Evolutionary conservation across 164 flowering plant genomes (phyloP).

Genomic region (Piper betle): DNA sequence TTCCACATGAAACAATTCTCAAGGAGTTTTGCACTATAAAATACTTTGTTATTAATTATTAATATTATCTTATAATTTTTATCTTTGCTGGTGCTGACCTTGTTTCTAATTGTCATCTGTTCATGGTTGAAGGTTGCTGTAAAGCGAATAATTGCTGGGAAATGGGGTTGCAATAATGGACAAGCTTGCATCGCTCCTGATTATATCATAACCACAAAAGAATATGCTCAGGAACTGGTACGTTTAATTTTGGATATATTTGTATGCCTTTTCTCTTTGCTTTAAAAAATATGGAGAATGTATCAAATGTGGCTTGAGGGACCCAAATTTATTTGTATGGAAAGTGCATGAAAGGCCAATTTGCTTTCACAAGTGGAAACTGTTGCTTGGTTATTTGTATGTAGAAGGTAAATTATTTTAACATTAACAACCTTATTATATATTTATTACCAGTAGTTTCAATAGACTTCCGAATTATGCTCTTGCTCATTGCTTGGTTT

Average conservation of each 20-base stretch:
- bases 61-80: no score
- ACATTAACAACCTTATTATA: no score
- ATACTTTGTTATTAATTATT: no score
- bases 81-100: not conserved
- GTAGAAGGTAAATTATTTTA: no score
- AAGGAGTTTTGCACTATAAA: not conserved
- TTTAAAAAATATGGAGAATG: not conserved
- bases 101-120: slow-evolving; percentile 2
- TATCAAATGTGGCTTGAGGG: no score
- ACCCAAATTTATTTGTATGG: no score
- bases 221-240: slow-evolving; percentile 66
- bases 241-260: not conserved
- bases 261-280: not conserved
- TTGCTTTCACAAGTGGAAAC: no score
- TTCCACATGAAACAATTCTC: not conserved
- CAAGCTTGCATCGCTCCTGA: slow-evolving; percentile 73
- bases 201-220: slow-evolving; percentile 59
- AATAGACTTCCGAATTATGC: no score
- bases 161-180: slow-evolving; percentile 69
- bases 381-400: no score
- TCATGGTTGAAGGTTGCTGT: slow-evolving; percentile 43
- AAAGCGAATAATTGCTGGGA: slow-evolving; percentile 52
- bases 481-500: no score
- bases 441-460: no score
- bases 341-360: no score